phyloP scores from a whole-genome alignment of 2,329 filamentous ascomycete species.

The Sporothrix pseudoabietina region DNA sequence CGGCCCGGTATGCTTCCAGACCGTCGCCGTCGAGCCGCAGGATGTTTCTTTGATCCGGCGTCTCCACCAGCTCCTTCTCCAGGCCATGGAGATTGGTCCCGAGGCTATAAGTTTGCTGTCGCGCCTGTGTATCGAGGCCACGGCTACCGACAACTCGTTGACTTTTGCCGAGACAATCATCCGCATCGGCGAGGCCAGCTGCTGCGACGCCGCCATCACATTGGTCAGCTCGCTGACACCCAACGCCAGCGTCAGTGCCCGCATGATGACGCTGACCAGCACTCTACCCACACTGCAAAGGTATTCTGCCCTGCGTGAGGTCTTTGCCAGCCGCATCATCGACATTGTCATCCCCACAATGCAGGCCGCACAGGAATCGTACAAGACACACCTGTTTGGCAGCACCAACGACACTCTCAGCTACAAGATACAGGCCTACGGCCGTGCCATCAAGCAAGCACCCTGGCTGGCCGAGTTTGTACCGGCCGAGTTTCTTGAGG shows the following conservation, averaged over 20 bases:
- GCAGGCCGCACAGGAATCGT: slow-evolving; percentile 31
- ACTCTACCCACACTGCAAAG: slow-evolving; percentile 30
- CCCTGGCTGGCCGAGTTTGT: slow-evolving; percentile 33
- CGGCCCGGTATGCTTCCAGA: slow-evolving; percentile 31
- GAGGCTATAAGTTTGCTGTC: slow-evolving; percentile 34
- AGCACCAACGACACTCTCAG: slow-evolving; percentile 33
- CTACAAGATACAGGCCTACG: slow-evolving; percentile 33
- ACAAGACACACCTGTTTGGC: slow-evolving; percentile 26
- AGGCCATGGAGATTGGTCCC: slow-evolving; percentile 30
- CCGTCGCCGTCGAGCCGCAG: slow-evolving; percentile 25
- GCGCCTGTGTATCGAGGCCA: slow-evolving; percentile 31
- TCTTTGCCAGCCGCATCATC: slow-evolving; percentile 28
- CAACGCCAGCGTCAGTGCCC: slow-evolving; percentile 28
- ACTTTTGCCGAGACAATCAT: slow-evolving; percentile 33
- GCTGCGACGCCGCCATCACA: slow-evolving; percentile 30
- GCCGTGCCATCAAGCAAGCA: slow-evolving; percentile 29
- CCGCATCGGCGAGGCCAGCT: slow-evolving; percentile 26
- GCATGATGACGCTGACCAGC: slow-evolving; percentile 33
- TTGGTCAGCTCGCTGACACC: slow-evolving; percentile 28
- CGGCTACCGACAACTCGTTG: slow-evolving; percentile 31
- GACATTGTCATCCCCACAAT: slow-evolving; percentile 32
- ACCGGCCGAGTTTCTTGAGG: slow-evolving; percentile 29
- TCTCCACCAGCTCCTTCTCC: slow-evolving; percentile 31
- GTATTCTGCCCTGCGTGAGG: slow-evolving; percentile 25
- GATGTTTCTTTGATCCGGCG: slow-evolving; percentile 28